Base-by-base conservation (phyloP, 2,329 filamentous ascomycete genomes). In the Ophiobolus disseminans region DNA sequence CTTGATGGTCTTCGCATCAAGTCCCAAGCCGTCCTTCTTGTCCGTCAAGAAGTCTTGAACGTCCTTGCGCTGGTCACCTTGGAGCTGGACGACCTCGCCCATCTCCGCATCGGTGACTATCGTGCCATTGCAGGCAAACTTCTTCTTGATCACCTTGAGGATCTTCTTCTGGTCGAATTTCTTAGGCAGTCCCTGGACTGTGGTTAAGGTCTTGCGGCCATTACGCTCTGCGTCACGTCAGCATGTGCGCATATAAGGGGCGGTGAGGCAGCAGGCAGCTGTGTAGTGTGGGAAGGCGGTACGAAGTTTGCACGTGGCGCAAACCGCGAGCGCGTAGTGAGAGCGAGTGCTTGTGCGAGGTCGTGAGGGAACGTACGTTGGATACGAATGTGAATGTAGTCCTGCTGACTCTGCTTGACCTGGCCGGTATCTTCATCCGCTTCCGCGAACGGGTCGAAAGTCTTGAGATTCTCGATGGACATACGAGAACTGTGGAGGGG, bases 101-200 rank as follows among this genome's bases (percentile, higher is more conserved):
- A 97, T 96, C 80, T 96, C 91, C 68, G 84, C 85, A 80, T 97
- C 93, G 75, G 86, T 86, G 79, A 97, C 92, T 77, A 97, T 95
- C 80, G 92, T 97, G 85, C 94, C 94, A 97, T 99, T 97, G 90
- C 93, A 97, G 78, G 94, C 93, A 74, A 97, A 97, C 77, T 96
- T 94, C 86, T 97, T 97, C 88, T 97, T 97, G 84, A 97, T 96
- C 79, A 96, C 92, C 84, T 97, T 97, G 73, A 99, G 87, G 76
- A 99, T 97, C 83, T 97, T 97, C 87, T 97, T 97, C 80, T 94
- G 91, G 81, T 97, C 93, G 75, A 97, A 97, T 77, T 97, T 97
- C 83, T 94, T 94, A 60, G 94, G 93, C 72, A 99, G 87, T 80
- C 94, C 94, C 86, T 97, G 93, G 73, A 99, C 92, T 71, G 94